Base-by-base conservation (phyloP, 75 land plant genomes). In the Cunninghamia lanceolata region DNA sequence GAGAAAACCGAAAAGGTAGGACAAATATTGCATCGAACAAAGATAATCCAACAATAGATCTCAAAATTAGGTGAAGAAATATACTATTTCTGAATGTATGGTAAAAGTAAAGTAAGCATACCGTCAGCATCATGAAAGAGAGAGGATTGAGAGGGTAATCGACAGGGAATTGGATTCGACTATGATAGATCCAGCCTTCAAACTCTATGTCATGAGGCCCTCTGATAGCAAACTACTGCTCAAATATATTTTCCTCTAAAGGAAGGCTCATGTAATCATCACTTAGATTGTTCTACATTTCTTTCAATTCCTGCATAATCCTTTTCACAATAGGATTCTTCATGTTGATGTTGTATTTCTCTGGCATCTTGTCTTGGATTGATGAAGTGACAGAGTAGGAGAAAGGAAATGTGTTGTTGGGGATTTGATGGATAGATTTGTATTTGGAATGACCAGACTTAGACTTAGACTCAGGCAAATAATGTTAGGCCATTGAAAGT, bases 121-220 rank as follows among this genome's bases (percentile, higher is more conserved):
- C 99, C 80, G 95, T 96, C 63, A 97, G 87, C 66, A 97, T 84
- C 99, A 97, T 94, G 82, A 97, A 97, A n/a, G 96, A 88, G 40
- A 98, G 99, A 8, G 99, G 99, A 92, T 96, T 91, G 86, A 97
- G 95, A 52, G 99, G 99, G 88, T 97, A 97, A 19, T 97, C 99
- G 1, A 96, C 87, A 76, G 99, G 99, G 86, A 97, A 83, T 87
- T 96, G 98, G 47, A 97, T 97, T 42, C 99, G 87, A 10, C 99
- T 98, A 91, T 97, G 99, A 87, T 96, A 97, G 2, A 97, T 93
- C 14, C 99, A 98, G 35, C 98, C 99, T 87, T 97, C 98, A 88
- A 97, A 97, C 82, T 97, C 99, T 32, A 94, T 85, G 34, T 96
- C 98, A 50, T 86, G 40, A 3, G 99, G 98, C 19, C 99, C 99